These are phyloP conservation scores for Eucalyptus coolabah DNA, from an alignment of 345 rosid genomes.

Conservation along the genomic window DNA sequence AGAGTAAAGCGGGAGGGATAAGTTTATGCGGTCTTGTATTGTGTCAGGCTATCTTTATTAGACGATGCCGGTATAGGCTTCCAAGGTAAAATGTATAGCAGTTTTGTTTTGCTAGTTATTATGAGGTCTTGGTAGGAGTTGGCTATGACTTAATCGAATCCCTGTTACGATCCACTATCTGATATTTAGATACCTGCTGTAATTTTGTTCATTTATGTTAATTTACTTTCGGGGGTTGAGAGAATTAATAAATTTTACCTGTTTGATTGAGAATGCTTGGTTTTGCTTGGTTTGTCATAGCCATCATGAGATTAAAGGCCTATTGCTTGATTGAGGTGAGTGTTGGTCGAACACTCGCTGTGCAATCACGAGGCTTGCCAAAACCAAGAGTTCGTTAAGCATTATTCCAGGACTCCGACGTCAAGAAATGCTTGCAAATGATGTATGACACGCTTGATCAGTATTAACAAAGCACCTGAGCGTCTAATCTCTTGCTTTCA, in stretches of 20 bases:
- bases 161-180: background rate
- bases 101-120: background rate
- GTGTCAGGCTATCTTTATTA: background rate
- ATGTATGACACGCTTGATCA: rapidly evolving
- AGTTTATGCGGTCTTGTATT: background rate
- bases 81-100: background rate
- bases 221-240: background rate
- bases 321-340: background rate
- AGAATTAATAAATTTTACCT: background rate
- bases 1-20: background rate
- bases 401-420: background rate
- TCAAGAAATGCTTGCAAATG: background rate
- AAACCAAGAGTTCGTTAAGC: background rate
- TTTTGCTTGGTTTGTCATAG: background rate
- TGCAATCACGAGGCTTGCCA: background rate
- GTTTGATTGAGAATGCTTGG: background rate
- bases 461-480: background rate
- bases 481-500: background rate
- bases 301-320: background rate
- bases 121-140: background rate
- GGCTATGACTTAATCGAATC: background rate
- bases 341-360: background rate
- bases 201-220: background rate
- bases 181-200: background rate
- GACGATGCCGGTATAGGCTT: background rate